Evolutionary conservation across 345 rosid genomes (phyloP), one percentile per base, ranked within the genome.

Genomic region (Lepidium didymum): DNA sequence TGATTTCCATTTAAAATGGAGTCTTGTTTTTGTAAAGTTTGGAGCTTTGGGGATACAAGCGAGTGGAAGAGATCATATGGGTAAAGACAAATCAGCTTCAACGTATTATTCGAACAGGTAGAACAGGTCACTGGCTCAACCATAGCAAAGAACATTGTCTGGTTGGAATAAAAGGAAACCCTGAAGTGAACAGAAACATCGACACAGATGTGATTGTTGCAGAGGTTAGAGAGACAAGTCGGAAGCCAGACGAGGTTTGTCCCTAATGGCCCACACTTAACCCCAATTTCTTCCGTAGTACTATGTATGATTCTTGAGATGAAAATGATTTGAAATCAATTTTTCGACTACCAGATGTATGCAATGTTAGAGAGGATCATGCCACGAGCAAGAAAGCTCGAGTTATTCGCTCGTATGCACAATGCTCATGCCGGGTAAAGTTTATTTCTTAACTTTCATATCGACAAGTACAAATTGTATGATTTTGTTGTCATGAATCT

Each of bases 61-160:
- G 96, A 42, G 89, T 88, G 49, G 99, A 91, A 80, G 99, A 94
- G 83, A 86, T 94, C 76, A 92, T 92, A 56, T 88, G 92, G 97
- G 96, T 89, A 49, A 91, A 87, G 84, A 91, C 96, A 38, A 94
- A 91, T 70, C 94, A 89, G 77, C 99, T 94, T 81, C 99, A 94
- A 77, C 85, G 97, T 49, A 94, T 94, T 69, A 94, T 94, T 68
- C 83, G 99, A 82, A 94, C 97, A 1, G 99, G 99, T 16, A 84
- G 99, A 60, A 94, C 99, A 8, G 97, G 99, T 52, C 99, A 91
- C 74, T 94, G 99, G 99, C 96, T 94, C 47, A 94, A 94, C 73
- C 99, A 94, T 40, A 94, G 99, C 68, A 94, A 94, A 77, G 99
- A 94, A 77, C 99, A 94, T 69, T 94, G 99, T 80, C 99, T 94